A percentile compares a stretch with the other conserved stretches of the same genome.
Evolutionary conservation across 768 basidiomycete species (phyloP).

Genomic region (Thelephora ganbajun): DNA sequence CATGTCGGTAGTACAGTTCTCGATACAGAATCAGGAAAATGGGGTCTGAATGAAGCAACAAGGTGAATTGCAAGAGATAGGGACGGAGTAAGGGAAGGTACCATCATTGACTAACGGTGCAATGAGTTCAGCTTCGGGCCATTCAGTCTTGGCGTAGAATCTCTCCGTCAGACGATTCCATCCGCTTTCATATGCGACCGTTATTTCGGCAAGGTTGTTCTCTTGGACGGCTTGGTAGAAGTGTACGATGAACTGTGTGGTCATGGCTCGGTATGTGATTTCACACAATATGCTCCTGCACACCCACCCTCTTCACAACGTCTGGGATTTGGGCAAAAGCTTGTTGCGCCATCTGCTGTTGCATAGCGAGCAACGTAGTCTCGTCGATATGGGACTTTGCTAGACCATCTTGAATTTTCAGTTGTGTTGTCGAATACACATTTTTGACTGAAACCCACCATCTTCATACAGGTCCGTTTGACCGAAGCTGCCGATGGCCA

Average conservation of each 20-base stretch:
- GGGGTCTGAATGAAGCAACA: constrained; percentile 40
- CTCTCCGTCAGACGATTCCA: constrained; percentile 97
- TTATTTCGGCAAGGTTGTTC: constrained; percentile 85
- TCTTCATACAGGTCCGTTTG: constrained; percentile 57
- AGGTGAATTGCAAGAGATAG: neutral
- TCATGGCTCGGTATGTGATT: neutral
- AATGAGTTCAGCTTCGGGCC: constrained; percentile 95
- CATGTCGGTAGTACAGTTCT: constrained; percentile 89
- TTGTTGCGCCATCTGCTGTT: constrained; percentile 77
- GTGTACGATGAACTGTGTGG: constrained; percentile 74
- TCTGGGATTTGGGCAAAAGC: constrained; percentile 79
- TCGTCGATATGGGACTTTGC: constrained; percentile 59
- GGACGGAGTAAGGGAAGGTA: constrained; percentile 19
- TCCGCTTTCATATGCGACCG: constrained; percentile 87
- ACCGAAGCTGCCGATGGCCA: constrained; percentile 57
- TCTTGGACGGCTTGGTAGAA: constrained; percentile 89
- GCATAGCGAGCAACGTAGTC: constrained; percentile 52
- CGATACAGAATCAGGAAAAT: constrained; percentile 96
- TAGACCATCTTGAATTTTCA: constrained; percentile 8
- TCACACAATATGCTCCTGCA: neutral
- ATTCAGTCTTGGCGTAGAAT: constrained; percentile 87
- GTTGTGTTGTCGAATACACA: constrained; percentile 1
- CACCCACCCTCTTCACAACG: constrained; percentile 71
- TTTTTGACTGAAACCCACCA: constrained; percentile 23
- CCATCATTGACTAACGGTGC: constrained; percentile 90